Evolutionary conservation across 495 filamentous ascomycete genomes (phyloP).

Genomic region (Podospora australis): DNA sequence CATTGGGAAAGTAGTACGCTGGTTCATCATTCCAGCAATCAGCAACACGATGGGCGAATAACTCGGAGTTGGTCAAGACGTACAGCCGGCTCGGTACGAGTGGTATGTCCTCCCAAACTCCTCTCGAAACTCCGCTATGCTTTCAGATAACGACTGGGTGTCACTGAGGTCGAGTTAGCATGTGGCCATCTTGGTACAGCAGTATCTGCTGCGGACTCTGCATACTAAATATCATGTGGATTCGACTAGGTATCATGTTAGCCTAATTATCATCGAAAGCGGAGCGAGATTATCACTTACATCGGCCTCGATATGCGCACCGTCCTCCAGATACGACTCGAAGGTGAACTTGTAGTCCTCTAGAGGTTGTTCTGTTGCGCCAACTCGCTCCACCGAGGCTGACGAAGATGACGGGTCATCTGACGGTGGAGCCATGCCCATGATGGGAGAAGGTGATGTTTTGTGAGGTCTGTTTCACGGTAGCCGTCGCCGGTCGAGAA

Average conservation of each 20-base stretch:
- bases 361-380: conserved; percentile 5
- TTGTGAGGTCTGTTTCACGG: too few relatives aligned
- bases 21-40: conserved; percentile 8
- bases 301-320: conserved; percentile 24
- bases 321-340: conserved; percentile 23
- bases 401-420: too few relatives aligned
- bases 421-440: too few relatives aligned
- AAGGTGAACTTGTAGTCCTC: conserved; percentile 30
- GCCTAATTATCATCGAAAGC: not conserved
- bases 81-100: conserved; percentile 45
- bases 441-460: too few relatives aligned
- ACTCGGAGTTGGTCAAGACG: conserved; percentile 2
- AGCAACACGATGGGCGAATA: not conserved
- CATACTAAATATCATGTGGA: conserved; percentile 16
- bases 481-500: too few relatives aligned
- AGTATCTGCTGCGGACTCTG: not conserved
- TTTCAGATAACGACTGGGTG: conserved; percentile 30
- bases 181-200: not conserved
- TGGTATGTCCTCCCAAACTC: conserved; percentile 60
- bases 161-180: conserved; percentile 15
- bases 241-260: conserved; percentile 2
- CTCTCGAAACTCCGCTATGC: conserved; percentile 42
- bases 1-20: conserved; percentile 57
- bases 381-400: too few relatives aligned
- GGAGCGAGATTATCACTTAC: conserved; percentile 14